phyloP scores from a whole-genome alignment of 1,284 basidiomycete genomes.

The Sanghuangporus weigelae region DNA sequence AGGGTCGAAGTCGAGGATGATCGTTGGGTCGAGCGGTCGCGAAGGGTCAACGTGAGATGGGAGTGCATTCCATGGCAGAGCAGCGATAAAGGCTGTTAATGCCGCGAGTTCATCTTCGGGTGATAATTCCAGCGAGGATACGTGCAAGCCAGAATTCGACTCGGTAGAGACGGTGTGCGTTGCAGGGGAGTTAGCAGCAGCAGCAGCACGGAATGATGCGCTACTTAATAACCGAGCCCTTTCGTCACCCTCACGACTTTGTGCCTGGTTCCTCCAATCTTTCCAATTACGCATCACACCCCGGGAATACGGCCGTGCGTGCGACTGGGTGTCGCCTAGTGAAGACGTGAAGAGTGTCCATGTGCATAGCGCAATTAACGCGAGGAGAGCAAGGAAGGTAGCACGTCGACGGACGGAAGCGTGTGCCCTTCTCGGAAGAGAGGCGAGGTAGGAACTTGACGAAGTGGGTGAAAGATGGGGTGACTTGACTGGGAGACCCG shows the following conservation, averaged over 20 bases:
- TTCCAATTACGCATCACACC: slow-evolving; percentile 26
- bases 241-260: not conserved
- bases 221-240: slow-evolving; percentile 4
- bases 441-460: not conserved
- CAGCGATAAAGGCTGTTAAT: slow-evolving; percentile 71
- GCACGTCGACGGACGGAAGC: slow-evolving; percentile 29
- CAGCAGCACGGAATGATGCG: not conserved
- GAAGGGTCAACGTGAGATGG: slow-evolving; percentile 62
- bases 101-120: slow-evolving; percentile 71
- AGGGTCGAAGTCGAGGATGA: slow-evolving; percentile 79
- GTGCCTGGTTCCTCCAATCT: not conserved
- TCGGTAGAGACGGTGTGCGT: not conserved
- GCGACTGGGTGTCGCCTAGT: slow-evolving; percentile 28
- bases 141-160: slow-evolving; percentile 18
- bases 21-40: slow-evolving; percentile 66
- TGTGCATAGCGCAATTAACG: slow-evolving; percentile 43
- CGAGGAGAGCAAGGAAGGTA: slow-evolving; percentile 46
- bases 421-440: not conserved
- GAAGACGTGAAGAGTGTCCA: slow-evolving; percentile 50
- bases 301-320: slow-evolving; percentile 35
- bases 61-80: slow-evolving; percentile 74
- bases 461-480: not conserved
- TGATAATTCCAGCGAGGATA: slow-evolving; percentile 40
- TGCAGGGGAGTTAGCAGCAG: not conserved
- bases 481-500: slow-evolving; percentile 4